Conservation (phyloP, 78 protist species). For the Protostelium mycophagum region DNA sequence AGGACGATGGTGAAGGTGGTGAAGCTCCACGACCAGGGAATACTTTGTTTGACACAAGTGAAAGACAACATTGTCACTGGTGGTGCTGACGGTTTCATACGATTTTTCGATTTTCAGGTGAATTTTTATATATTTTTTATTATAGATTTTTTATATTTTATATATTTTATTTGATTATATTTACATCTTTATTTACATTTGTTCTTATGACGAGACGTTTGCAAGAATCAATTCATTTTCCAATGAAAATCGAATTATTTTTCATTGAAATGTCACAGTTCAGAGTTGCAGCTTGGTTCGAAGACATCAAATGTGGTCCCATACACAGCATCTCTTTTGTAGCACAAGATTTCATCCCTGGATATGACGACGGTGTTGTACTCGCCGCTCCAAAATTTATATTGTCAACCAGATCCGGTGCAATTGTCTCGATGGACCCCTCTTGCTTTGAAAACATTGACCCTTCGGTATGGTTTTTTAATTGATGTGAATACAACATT, state of each 20-base stretch:
- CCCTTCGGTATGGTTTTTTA: neutral
- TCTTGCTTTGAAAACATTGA: neutral
- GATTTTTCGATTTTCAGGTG: constrained; percentile 48
- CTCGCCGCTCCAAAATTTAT: constrained; percentile 1
- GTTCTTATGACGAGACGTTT: too few relatives aligned
- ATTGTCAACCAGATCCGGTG: neutral
- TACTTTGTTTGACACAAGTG: neutral
- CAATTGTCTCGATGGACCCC: neutral
- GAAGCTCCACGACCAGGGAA: constrained; percentile 20
- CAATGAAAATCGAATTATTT: too few relatives aligned
- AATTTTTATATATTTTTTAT: too few relatives aligned
- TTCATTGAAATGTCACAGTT: neutral
- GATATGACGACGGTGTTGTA: neutral
- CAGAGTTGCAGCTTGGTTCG: constrained; percentile 51
- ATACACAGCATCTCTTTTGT: constrained; percentile 32
- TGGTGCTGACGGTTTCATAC: constrained; percentile 53
- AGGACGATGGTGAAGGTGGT: constrained; percentile 12
- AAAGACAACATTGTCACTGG: constrained; percentile 45
- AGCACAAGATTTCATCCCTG: constrained; percentile 8
- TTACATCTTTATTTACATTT: too few relatives aligned
- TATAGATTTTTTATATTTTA: too few relatives aligned
- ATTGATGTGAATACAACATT: too few relatives aligned
- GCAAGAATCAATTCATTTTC: too few relatives aligned
- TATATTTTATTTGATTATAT: too few relatives aligned
- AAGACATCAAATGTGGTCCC: constrained; percentile 55